phyloP scores from a whole-genome alignment of 164 flowering plant genomes.

The Cinnamomum micranthum region DNA sequence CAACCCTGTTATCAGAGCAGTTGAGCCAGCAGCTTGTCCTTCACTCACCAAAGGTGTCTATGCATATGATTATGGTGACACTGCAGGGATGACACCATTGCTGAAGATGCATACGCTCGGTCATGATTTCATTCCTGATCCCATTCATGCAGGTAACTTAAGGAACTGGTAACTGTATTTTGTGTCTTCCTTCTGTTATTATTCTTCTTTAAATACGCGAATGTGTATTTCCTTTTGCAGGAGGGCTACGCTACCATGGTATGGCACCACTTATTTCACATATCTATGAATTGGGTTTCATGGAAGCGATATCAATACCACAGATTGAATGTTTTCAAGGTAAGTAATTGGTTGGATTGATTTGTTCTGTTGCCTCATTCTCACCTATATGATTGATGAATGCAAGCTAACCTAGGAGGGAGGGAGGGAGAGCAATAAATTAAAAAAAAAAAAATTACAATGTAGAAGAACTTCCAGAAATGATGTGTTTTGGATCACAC shows the following conservation, averaged over 20 bases:
- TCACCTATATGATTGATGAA: not conserved
- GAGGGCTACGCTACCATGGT: slow-evolving; percentile 95
- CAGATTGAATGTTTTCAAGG: slow-evolving; percentile 93
- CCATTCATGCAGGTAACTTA: slow-evolving; percentile 85
- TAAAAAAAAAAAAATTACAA: too few species aligned
- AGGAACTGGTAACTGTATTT: not conserved
- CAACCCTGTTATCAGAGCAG: slow-evolving; percentile 79
- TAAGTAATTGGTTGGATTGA: slow-evolving; percentile 9
- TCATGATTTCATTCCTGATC: slow-evolving; percentile 94
- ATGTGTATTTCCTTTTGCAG: slow-evolving; percentile 27
- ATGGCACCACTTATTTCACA: slow-evolving; percentile 97
- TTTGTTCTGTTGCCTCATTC: not conserved
- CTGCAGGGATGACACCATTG: slow-evolving; percentile 91
- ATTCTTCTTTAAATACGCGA: not conserved
- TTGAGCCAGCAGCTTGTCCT: slow-evolving; percentile 95
- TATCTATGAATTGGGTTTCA: slow-evolving; percentile 75
- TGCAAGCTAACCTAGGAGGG: not conserved
- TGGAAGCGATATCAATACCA: slow-evolving; percentile 85
- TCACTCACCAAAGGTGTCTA: slow-evolving; percentile 87
- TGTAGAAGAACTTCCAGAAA: too few species aligned
- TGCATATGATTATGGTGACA: slow-evolving; percentile 93
- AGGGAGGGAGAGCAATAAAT: too few species aligned
- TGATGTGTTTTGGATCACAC: too few species aligned
- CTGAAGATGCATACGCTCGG: slow-evolving; percentile 99
- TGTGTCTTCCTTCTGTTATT: not conserved